phyloP scores from a whole-genome alignment of 345 rosid genomes.

The Arabis alpina region DNA sequence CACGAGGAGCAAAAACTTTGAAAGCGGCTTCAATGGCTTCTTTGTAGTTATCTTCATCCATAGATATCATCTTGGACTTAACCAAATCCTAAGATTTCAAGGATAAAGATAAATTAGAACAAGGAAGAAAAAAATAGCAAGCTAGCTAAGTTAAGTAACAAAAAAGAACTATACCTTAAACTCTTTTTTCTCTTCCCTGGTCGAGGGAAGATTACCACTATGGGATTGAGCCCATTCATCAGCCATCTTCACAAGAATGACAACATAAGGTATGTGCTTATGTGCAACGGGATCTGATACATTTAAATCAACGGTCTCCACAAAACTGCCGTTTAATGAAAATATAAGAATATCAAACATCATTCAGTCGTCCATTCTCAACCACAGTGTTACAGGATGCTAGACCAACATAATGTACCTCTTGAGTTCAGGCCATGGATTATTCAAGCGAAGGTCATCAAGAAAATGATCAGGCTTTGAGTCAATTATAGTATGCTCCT shows the following conservation, averaged over 20 bases:
- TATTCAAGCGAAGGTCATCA: slow-evolving; percentile 93
- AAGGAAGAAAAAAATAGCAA: slow-evolving; percentile 29
- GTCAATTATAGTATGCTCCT: slow-evolving; percentile 92
- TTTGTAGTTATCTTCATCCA: slow-evolving; percentile 90
- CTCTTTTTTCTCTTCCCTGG: slow-evolving; percentile 86
- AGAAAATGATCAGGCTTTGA: slow-evolving; percentile 98
- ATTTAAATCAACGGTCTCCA: slow-evolving; percentile 74
- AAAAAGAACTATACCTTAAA: slow-evolving; percentile 66
- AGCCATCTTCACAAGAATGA: slow-evolving; percentile 84
- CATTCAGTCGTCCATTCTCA: not conserved
- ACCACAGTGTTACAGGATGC: not conserved
- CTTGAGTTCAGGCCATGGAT: slow-evolving; percentile 92
- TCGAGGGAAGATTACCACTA: slow-evolving; percentile 73
- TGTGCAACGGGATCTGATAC: slow-evolving; percentile 79
- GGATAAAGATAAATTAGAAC: slow-evolving; percentile 34
- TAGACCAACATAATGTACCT: slow-evolving; percentile 45
- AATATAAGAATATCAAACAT: slow-evolving; percentile 6
- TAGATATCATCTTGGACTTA: slow-evolving; percentile 66
- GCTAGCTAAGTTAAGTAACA: slow-evolving; percentile 21
- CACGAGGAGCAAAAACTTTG: slow-evolving; percentile 87
- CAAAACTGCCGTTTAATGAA: slow-evolving; percentile 57
- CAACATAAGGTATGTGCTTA: slow-evolving; percentile 90
- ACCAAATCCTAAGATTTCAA: slow-evolving; percentile 67
- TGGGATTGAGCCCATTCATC: slow-evolving; percentile 83
- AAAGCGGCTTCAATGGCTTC: slow-evolving; percentile 93